A percentile compares a stretch with the other conserved stretches of the same genome.
phyloP scores from a whole-genome alignment of 1,284 basidiomycete genomes.

The Trametes sp. region DNA sequence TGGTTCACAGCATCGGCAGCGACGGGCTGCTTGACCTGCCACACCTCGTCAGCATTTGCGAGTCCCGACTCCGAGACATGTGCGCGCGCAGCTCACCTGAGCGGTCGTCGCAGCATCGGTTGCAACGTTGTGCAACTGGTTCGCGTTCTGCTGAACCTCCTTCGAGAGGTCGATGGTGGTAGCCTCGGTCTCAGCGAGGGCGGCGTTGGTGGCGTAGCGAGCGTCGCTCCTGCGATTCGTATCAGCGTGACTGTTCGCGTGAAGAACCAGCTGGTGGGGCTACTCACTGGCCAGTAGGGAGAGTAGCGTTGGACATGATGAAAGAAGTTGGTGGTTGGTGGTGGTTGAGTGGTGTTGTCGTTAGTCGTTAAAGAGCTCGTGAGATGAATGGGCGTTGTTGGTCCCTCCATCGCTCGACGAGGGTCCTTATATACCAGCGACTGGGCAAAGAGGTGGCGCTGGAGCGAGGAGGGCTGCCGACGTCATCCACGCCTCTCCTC shows the following conservation, averaged over 20 bases:
- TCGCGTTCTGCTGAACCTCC: constrained; percentile 53
- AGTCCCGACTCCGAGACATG: too few species aligned
- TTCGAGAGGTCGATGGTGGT: constrained; percentile 49
- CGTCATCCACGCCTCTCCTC: constrained; percentile 23
- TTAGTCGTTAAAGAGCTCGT: constrained; percentile 7
- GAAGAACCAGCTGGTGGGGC: too few species aligned
- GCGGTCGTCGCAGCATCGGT: constrained; percentile 56
- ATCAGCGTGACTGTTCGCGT: too few species aligned
- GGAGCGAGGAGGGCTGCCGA: constrained; percentile 18
- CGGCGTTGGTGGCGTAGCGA: constrained; percentile 58
- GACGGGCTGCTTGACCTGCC: constrained; percentile 52
- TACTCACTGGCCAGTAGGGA: constrained; percentile 28
- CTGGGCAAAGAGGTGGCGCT: constrained; percentile 4
- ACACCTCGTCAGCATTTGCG: neutral
- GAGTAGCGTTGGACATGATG: constrained; percentile 36
- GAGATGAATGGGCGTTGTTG: constrained; percentile 5
- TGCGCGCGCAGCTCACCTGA: constrained; percentile 44
- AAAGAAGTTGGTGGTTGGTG: neutral
- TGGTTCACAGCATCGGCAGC: constrained; percentile 56
- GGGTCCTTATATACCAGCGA: constrained; percentile 15
- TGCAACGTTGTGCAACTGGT: constrained; percentile 53
- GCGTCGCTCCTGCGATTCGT: constrained; percentile 33
- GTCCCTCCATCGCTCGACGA: neutral
- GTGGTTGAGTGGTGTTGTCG: neutral
- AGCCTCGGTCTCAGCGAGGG: constrained; percentile 55